Evolutionary conservation across 805 yeast genomes (phyloP).

Genomic region (Ogataea trehalophila): DNA sequence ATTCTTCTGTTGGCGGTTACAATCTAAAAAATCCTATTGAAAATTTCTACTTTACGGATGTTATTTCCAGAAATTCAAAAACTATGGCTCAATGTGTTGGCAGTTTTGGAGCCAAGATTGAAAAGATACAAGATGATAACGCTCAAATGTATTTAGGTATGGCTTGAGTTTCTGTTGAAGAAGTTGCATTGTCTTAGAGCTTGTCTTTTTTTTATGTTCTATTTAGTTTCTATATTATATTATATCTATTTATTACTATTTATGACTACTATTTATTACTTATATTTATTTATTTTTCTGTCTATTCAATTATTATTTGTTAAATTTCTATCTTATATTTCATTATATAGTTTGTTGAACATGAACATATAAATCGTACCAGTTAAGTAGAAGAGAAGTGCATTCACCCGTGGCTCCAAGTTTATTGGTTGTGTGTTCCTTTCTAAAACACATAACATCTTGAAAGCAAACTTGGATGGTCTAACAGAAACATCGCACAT

Average conservation of each 20-base stretch:
- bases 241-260: neutral
- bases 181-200: neutral
- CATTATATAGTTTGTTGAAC: no score
- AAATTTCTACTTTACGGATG: constrained; percentile 86
- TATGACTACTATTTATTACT: no score
- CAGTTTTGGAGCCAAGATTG: constrained; percentile 62
- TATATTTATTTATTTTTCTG: no score
- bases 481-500: constrained; percentile 34
- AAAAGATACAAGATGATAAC: constrained; percentile 48
- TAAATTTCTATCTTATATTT: no score
- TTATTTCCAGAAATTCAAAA: constrained; percentile 79
- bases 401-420: no score
- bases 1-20: constrained; percentile 35
- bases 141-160: constrained; percentile 31
- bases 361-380: no score
- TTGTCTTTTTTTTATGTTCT: neutral
- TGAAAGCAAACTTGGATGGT: constrained; percentile 16
- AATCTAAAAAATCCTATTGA: constrained; percentile 64
- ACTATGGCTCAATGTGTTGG: constrained; percentile 87
- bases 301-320: no score
- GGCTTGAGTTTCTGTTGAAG: constrained; percentile 14
- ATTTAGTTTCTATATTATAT: neutral
- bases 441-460: constrained; percentile 12
- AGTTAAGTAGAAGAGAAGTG: no score
- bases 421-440: no score